Evolutionary conservation across 768 basidiomycete genomes (phyloP).

Genomic region (Cystobasidium onofrii): DNA sequence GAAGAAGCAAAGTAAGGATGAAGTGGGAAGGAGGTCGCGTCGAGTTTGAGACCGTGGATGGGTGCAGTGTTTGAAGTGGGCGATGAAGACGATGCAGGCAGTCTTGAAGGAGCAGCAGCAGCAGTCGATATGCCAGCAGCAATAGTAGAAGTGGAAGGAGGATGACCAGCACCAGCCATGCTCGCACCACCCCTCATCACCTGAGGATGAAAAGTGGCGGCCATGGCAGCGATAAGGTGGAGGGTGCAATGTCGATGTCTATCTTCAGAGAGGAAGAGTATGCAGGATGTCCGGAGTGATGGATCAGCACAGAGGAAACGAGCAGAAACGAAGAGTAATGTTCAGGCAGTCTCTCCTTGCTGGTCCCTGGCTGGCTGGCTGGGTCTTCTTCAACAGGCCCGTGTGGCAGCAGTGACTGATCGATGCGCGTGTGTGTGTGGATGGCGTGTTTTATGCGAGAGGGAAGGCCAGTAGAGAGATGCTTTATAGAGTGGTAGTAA

Average conservation of each 20-base stretch:
- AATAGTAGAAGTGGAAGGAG: neutral
- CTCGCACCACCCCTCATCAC: constrained; percentile 9
- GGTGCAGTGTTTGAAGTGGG: neutral
- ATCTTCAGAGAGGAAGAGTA: too few species aligned
- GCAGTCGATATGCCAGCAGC: neutral
- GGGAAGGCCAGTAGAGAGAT: too few species aligned
- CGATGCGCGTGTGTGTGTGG: too few species aligned
- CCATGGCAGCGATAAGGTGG: neutral
- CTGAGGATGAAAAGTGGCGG: constrained; percentile 22
- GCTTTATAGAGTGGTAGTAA: too few species aligned
- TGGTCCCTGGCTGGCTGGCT: too few species aligned
- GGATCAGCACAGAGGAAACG: too few species aligned
- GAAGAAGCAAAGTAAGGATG: neutral
- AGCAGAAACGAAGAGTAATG: too few species aligned
- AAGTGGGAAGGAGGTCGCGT: constrained; percentile 5
- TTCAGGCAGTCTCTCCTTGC: too few species aligned
- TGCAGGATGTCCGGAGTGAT: neutral
- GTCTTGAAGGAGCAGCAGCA: neutral
- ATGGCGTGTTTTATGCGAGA: too few species aligned
- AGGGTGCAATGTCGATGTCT: neutral
- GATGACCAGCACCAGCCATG: too few species aligned
- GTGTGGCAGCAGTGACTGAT: too few species aligned
- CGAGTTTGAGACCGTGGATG: neutral
- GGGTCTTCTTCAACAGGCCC: too few species aligned
- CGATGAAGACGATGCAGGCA: neutral